Percentiles rank a stretch among this genome's conserved stretches.
phyloP scores from a whole-genome alignment of 1,284 basidiomycete genomes.

The Boletus calvinii region DNA sequence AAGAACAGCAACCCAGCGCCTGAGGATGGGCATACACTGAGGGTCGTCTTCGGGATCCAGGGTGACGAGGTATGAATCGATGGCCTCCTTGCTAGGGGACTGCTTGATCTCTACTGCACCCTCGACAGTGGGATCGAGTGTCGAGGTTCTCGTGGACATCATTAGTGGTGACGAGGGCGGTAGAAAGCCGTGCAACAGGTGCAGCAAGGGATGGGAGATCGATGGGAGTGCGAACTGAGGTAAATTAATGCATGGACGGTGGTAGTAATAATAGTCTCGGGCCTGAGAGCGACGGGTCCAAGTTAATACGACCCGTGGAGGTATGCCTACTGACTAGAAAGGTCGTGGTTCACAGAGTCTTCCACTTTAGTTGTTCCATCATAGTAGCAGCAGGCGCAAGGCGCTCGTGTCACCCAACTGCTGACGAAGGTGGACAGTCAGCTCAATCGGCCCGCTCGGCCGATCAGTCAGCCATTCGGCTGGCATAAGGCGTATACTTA shows the following conservation, averaged over 20 bases:
- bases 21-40: constrained; percentile 42
- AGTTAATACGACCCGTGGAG: neutral
- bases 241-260: neutral
- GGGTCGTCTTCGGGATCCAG: constrained; percentile 55
- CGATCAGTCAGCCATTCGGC: neutral
- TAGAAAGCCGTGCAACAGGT: neutral
- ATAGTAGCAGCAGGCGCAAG: neutral
- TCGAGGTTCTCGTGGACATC: constrained; percentile 11
- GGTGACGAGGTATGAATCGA: constrained; percentile 29
- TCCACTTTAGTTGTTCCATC: too few species aligned
- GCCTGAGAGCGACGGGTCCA: constrained; percentile 7
- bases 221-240: neutral
- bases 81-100: constrained; percentile 1
- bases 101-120: neutral
- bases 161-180: neutral
- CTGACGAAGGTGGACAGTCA: neutral
- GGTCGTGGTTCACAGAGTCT: neutral
- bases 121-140: constrained; percentile 13
- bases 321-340: neutral
- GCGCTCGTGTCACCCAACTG: neutral
- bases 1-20: constrained; percentile 60
- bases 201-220: neutral
- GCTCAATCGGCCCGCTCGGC: too few species aligned
- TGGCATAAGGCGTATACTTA: too few species aligned
- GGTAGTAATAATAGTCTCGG: constrained; percentile 13